Evolutionary conservation across 352 stramenopile species (phyloP), one percentile per base, ranked within the genome.

Genomic region (Pythium rishiriense): DNA sequence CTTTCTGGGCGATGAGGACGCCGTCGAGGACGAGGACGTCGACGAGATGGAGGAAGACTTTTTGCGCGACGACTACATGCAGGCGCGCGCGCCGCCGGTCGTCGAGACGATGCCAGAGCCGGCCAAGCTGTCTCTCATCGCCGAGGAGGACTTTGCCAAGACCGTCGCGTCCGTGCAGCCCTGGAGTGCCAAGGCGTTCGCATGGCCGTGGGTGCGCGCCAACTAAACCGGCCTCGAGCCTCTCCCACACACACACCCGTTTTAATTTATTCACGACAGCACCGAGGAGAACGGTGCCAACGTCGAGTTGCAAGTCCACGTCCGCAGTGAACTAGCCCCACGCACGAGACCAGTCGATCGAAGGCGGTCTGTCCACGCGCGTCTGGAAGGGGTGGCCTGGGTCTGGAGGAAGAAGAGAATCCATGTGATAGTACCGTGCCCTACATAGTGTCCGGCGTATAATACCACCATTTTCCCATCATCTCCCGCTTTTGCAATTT

Each of bases 61-160:
- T 42, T 39, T 68, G 17, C 58, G 50, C 31, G 61, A 68, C 43
- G 61, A 68, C 41, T 57, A 66, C 46, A 43, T 55, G 47, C n/a
- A 49, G 35, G 6, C 41, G 12, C 50, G 31, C 28, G 25, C 29
- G 39, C 25, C 5, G 6, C 17, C 29, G 37, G 29, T 56, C n/a
- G 55, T 33, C 15, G 37, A 60, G 21, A 21, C 22, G 19, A 52
- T 69, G 47, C 55, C 62, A 10, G 63, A 48, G 21, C 62, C 62
- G 10, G 55, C 55, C 29, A 69, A 69, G 62, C 62, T 69, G 4
- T 69, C 62, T 46, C 54, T 69, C 19, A 63, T 69, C 47, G 62
- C 62, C 26, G 62, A 69, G n/a, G 54, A 64, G 22, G 62, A 69
- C 22, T 63, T 56, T 46, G 47, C 42, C 6, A 19, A 47, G 41